phyloP scores from a whole-genome alignment of 2,329 filamentous ascomycete genomes.

The Aspergillus viridinutans region DNA sequence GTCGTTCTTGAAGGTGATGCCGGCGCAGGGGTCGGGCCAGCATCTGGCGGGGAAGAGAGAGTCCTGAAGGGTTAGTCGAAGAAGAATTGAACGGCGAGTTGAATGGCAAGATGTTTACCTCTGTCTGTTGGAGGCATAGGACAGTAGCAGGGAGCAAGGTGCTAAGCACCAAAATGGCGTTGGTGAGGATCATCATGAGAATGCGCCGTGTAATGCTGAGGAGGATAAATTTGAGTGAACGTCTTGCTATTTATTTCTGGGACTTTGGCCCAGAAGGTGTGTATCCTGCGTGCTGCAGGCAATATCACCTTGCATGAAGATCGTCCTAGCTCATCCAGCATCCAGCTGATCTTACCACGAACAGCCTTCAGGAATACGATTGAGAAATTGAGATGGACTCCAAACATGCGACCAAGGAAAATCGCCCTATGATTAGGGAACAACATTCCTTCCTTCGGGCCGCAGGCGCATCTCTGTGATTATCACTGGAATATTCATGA shows the following conservation, averaged over 20 bases:
- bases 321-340: too few species aligned
- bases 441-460: neutral
- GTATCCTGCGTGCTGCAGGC: neutral
- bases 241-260: neutral
- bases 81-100: neutral
- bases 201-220: neutral
- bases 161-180: neutral
- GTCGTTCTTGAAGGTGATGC: constrained; percentile 26
- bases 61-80: neutral
- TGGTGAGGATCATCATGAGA: neutral
- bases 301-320: neutral
- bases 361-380: too few species aligned
- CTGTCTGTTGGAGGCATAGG: neutral
- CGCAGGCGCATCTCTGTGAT: neutral
- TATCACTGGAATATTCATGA: neutral
- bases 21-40: constrained; percentile 25
- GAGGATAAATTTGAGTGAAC: too few species aligned
- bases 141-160: neutral
- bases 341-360: too few species aligned
- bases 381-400: too few species aligned
- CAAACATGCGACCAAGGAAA: too few species aligned
- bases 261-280: neutral
- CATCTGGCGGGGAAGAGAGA: constrained; percentile 7
- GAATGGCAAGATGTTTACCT: neutral
- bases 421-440: neutral